These are phyloP conservation scores for Candida sanyaensis DNA, from an alignment of 1,139 yeast species.

Conservation along the genomic window DNA sequence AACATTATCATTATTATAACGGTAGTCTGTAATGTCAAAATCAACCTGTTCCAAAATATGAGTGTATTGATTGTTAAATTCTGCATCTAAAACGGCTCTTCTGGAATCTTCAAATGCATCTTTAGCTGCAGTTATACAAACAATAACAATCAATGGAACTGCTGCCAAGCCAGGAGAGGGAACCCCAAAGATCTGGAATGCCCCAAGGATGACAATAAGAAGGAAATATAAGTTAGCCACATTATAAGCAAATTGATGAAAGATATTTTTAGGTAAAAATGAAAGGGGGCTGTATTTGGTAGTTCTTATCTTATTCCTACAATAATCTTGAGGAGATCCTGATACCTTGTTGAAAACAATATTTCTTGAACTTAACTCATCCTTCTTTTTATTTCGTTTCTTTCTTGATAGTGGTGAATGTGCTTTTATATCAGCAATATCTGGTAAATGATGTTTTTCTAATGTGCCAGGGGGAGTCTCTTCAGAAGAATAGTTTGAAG, in stretches of 20 bases:
- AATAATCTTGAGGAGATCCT: slow-evolving; percentile 37
- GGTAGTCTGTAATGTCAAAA: neutral
- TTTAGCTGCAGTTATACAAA: slow-evolving; percentile 81
- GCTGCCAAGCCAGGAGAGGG: slow-evolving; percentile 87
- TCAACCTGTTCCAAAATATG: slow-evolving; percentile 51
- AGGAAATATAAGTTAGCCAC: slow-evolving; percentile 90
- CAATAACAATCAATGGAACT: slow-evolving; percentile 93
- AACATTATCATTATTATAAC: slow-evolving; percentile 70
- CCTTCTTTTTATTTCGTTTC: neutral
- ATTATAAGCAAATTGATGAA: slow-evolving; percentile 72
- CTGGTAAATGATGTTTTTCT: neutral
- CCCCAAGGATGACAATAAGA: slow-evolving; percentile 78
- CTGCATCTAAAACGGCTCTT: slow-evolving; percentile 76
- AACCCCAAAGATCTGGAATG: slow-evolving; percentile 89
- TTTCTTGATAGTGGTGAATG: neutral
- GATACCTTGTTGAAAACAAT: neutral
- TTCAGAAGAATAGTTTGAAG: neutral
- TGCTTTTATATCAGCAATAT: neutral
- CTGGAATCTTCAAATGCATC: slow-evolving; percentile 95
- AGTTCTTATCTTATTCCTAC: slow-evolving; percentile 92
- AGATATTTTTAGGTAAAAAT: slow-evolving; percentile 82
- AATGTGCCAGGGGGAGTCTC: neutral
- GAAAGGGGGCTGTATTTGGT: slow-evolving; percentile 92
- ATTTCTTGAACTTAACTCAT: neutral
- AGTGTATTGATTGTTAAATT: slow-evolving; percentile 85